Conservation (phyloP, 129 eudicot genomes). For the Flaveria ramosissima region DNA sequence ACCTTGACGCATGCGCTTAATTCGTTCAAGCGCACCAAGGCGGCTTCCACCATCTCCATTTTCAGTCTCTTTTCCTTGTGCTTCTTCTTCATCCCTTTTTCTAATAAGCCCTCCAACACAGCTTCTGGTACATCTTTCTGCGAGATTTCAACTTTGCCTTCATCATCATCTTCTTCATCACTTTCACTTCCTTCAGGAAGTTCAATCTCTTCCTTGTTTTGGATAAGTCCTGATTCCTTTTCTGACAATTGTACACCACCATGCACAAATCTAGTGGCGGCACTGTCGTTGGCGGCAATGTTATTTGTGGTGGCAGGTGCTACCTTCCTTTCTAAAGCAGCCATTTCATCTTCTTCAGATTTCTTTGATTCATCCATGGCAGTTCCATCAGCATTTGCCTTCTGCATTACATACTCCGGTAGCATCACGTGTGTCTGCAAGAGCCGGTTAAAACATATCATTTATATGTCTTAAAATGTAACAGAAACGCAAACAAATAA, state of each 20-base stretch:
- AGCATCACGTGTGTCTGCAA: slow-evolving; percentile 80
- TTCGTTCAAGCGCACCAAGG: slow-evolving; percentile 81
- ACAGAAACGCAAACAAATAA: background rate
- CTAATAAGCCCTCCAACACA: slow-evolving; percentile 70
- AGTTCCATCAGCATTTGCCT: slow-evolving; percentile 58
- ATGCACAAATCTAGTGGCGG: slow-evolving; percentile 60
- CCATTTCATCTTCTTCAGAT: slow-evolving; percentile 93
- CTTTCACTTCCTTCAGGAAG: slow-evolving; percentile 83
- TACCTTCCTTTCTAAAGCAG: slow-evolving; percentile 75
- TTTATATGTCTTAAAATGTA: background rate
- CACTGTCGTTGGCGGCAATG: slow-evolving; percentile 32
- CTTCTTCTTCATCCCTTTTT: slow-evolving; percentile 52
- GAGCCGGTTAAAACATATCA: background rate
- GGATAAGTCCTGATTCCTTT: slow-evolving; percentile 31
- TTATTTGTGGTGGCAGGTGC: slow-evolving; percentile 46
- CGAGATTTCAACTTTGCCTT: slow-evolving; percentile 59
- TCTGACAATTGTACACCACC: slow-evolving; percentile 59
- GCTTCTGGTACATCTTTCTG: slow-evolving; percentile 81
- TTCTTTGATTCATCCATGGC: slow-evolving; percentile 66
- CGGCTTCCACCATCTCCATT: slow-evolving; percentile 47
- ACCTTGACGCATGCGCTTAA: slow-evolving; percentile 63
- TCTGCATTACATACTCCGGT: slow-evolving; percentile 82
- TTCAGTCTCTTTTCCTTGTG: slow-evolving; percentile 27
- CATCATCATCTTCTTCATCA: slow-evolving; percentile 59
- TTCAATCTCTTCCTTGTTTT: slow-evolving; percentile 78